A percentile compares a stretch with the other conserved stretches of the same genome.
Evolutionary conservation across 805 yeast species (phyloP).

Genomic region (Ogataea degrootiae): DNA sequence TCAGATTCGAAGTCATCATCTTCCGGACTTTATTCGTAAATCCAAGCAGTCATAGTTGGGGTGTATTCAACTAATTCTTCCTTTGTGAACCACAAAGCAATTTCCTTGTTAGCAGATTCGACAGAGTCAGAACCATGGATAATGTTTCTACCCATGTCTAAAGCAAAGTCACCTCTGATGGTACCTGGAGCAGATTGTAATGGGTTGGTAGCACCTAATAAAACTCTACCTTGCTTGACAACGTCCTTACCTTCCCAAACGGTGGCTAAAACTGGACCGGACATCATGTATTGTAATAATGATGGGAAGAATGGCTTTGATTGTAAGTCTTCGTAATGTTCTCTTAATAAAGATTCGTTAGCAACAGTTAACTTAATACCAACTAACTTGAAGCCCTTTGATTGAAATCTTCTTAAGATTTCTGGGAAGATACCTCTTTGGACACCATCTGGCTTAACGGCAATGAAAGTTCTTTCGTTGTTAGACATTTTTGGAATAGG

Average conservation of each 20-base stretch:
- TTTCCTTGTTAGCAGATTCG: conserved; percentile 95
- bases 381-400: conserved; percentile 96
- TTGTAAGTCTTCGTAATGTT: conserved; percentile 94
- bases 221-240: conserved; percentile 96
- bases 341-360: conserved; percentile 78
- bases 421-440: conserved; percentile 95
- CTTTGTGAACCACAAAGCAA: conserved; percentile 94
- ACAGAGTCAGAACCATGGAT: conserved; percentile 99
- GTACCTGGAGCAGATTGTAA: conserved; percentile 97
- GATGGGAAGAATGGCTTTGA: conserved; percentile 98
- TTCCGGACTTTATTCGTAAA: conserved; percentile 69
- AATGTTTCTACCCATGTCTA: conserved; percentile 99
- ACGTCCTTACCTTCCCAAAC: conserved; percentile 99
- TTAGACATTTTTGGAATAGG: conserved; percentile 39
- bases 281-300: conserved; percentile 89
- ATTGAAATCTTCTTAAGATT: conserved; percentile 89
- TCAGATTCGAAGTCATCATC: no score
- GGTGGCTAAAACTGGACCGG: conserved; percentile 98
- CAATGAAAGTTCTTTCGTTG: conserved; percentile 87
- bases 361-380: conserved; percentile 91
- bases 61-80: conserved; percentile 94
- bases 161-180: conserved; percentile 98
- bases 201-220: conserved; percentile 99
- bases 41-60: conserved; percentile 79
- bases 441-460: conserved; percentile 99